Base-by-base conservation (phyloP, 129 eudicot genomes). In the Flaveria linearis region DNA sequence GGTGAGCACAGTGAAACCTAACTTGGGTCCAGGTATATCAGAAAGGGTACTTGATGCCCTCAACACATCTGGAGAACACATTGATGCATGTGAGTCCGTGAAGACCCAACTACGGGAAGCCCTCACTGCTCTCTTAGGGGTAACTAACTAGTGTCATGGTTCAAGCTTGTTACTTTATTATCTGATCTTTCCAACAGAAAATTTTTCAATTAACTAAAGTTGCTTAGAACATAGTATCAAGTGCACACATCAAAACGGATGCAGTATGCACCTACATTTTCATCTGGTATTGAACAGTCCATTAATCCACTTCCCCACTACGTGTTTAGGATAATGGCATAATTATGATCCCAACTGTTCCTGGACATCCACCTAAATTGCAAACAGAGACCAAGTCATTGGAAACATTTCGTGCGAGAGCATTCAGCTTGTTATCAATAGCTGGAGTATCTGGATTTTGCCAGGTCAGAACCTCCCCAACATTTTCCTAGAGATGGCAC, bases 371-470 rank as follows among this genome's bases (percentile, higher is more conserved):
- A 41, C 98, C 98, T 5, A 88, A 93, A 75, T 76, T 93, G 69
- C 86, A 85, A 75, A 85, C 93, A 23, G 97, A 90, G 57, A 75
- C 96, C 69, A 79, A 76, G 46, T 61, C 90, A 33, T 65, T 89
- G 69, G 95, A 93, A 72, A 84, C 78, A 4, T 93, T 86, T 79
- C 97, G 98, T 1, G 88, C 80, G 6, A 86, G 96, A 75, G 92
- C 96, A 52, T 93, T 93, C 67, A 87, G 97, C 80, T 87, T 93
- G 85, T 55, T 93, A 64, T 90, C 98, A 7, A 67, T 93, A 55
- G 87, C 96, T 22, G 98, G 91, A 61, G 89, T 93, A 39, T 90
- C 98, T 62, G 98, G 98, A 76, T 86, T 90, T 77, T 93, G 98
- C 84, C 97, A 93, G 98, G 98, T 93, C 74, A 72, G 78, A 60